Evolutionary conservation across 768 basidiomycete species (phyloP).

Genomic region (Auriculariales sp.): DNA sequence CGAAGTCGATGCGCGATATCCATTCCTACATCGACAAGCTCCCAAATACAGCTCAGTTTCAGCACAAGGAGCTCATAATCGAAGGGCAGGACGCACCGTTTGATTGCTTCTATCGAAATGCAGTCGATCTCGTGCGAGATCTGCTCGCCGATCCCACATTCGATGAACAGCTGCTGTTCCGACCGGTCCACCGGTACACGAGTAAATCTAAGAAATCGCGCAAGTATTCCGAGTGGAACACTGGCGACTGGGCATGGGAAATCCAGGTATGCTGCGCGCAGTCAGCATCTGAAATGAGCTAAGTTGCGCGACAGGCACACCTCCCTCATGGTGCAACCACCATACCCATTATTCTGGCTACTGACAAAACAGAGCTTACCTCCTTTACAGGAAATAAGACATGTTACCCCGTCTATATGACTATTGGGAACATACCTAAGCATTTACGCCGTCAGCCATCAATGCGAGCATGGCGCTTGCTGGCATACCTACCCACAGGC

Average conservation of each 20-base stretch:
- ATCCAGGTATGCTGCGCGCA: not conserved
- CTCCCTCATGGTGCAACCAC: not conserved
- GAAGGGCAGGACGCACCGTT: not conserved
- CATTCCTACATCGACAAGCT: not conserved
- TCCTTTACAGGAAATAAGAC: not conserved
- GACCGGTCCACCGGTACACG: not conserved
- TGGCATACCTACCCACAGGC: conserved; percentile 14
- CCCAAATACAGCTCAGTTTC: not conserved
- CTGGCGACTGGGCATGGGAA: not conserved
- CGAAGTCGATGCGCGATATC: not conserved
- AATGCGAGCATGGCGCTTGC: conserved; percentile 11
- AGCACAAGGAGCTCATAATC: not conserved
- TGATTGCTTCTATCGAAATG: not conserved
- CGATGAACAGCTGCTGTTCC: not conserved
- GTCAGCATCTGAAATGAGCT: not conserved
- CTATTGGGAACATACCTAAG: conserved; percentile 1
- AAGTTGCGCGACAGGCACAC: not conserved
- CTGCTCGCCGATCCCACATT: not conserved
- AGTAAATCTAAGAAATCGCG: not conserved
- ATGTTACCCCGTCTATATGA: conserved; percentile 2
- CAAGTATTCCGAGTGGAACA: not conserved
- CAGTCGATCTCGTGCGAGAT: not conserved
- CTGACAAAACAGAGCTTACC: conserved; percentile 3
- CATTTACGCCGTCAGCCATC: conserved; percentile 7
- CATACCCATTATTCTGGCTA: not conserved